Evolutionary conservation across 2,329 filamentous ascomycete genomes (phyloP), one percentile per base, ranked within the genome.

Genomic region (Pleurostoma richardsiae): DNA sequence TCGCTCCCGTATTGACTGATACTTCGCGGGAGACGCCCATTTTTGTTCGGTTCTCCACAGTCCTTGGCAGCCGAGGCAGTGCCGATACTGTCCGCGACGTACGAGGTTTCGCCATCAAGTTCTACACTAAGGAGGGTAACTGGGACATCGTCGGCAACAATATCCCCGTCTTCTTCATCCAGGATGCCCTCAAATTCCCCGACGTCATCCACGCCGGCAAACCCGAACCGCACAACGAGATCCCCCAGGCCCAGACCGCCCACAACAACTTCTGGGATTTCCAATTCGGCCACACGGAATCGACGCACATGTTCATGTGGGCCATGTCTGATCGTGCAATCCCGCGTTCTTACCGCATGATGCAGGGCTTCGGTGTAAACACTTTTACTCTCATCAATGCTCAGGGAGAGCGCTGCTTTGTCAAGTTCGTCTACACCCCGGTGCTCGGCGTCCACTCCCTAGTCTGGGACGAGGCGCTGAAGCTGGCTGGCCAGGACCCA

Each of bases 341-440:
- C 47, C 87, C 87, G 2, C 78, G 85, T 3, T 88, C 84, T 0
- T 90, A 76, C 66, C 82, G 88, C 28, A 90, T 90, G 86, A 90
- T 92, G 85, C 86, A 92, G 54, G 88, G 88, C 0, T 92, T 91
- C 48, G 87, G 88, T 45, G 88, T 92, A 55, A 90, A 92, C 65
- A 91, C 88, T 0, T 92, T 74, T 56, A 86, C 79, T 0, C 73
- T 90, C 3, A 71, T 74, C 50, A 90, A 90, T 50, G 77, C 74
- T 28, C 74, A 85, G 53, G 86, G 85, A 27, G 78, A 87, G 60
- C 76, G 83, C 1, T 73, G 79, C 47, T 90, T 90, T 54, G 84
- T 88, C 63, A 92, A 92, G 66, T 91, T 90, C 60, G 80, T 85
- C 60, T 90, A 79, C 57, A 90, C 80, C 0, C 86, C 88, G 0